These are phyloP conservation scores for Barbatosphaeria neglecta DNA, from an alignment of 495 filamentous ascomycete species.

Conservation along the genomic window DNA sequence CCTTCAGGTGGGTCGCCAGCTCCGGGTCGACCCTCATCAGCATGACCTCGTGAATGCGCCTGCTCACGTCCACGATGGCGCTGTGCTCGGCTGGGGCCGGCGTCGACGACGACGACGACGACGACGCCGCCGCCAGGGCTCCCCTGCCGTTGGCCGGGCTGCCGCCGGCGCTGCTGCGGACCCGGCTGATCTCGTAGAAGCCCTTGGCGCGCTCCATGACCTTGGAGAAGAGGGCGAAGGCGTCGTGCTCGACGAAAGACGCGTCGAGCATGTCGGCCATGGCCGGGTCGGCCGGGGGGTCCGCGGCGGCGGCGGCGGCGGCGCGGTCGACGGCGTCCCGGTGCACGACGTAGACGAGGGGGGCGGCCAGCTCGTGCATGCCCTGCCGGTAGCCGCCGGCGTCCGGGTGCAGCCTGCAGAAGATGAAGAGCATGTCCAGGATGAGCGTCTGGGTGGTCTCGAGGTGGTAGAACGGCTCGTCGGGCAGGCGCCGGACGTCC, in stretches of 20 bases:
- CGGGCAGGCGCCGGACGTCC: slow-evolving; percentile 88
- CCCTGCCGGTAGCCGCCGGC: slow-evolving; percentile 83
- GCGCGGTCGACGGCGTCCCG: slow-evolving; percentile 55
- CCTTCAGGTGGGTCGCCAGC: slow-evolving; percentile 68
- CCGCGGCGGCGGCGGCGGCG: slow-evolving; percentile 6
- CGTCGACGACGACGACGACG: too few relatives aligned
- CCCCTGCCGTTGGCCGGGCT: too few relatives aligned
- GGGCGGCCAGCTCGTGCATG: slow-evolving; percentile 92
- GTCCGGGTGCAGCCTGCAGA: slow-evolving; percentile 83
- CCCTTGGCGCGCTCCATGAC: slow-evolving; percentile 78
- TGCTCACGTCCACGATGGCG: slow-evolving; percentile 75
- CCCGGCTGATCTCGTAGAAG: slow-evolving; percentile 66
- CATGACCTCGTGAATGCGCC: slow-evolving; percentile 72
- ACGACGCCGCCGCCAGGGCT: too few relatives aligned
- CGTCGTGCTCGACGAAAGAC: slow-evolving; percentile 74
- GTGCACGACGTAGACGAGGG: slow-evolving; percentile 79
- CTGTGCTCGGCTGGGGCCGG: slow-evolving; percentile 25
- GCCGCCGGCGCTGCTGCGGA: slow-evolving; percentile 6
- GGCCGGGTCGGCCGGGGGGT: slow-evolving; percentile 23
- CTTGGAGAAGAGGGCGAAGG: slow-evolving; percentile 71
- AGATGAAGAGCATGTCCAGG: slow-evolving; percentile 82
- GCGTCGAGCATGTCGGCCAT: slow-evolving; percentile 58
- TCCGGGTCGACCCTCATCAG: slow-evolving; percentile 68
- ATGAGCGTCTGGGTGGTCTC: slow-evolving; percentile 69
- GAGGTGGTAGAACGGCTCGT: slow-evolving; percentile 80